These are phyloP conservation scores for Colletotrichum spinosum DNA, from an alignment of 2,329 filamentous ascomycete species.

Conservation along the genomic window DNA sequence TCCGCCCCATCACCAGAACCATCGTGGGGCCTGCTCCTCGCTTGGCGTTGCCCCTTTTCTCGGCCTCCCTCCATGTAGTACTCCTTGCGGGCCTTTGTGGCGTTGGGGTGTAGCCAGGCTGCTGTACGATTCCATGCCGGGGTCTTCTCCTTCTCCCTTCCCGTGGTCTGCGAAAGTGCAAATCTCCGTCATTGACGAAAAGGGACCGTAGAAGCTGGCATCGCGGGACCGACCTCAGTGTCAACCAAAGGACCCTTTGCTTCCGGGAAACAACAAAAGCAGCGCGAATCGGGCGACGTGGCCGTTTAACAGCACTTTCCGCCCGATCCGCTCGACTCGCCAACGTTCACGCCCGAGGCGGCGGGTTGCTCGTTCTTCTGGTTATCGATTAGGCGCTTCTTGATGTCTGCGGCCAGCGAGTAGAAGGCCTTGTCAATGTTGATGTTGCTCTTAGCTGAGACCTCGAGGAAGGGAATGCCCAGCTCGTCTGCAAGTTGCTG, in stretches of 20 bases:
- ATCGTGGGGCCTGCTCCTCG: constrained; percentile 1
- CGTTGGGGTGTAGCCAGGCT: constrained; percentile 8
- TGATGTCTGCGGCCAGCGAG: constrained; percentile 94
- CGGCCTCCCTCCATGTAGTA: constrained; percentile 14
- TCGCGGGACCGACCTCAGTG: constrained; percentile 25
- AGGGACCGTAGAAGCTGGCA: constrained; percentile 14
- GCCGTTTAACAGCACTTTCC: constrained; percentile 81
- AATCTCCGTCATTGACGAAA: background rate
- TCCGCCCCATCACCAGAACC: background rate
- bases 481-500: constrained; percentile 95
- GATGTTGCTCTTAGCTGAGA: constrained; percentile 99
- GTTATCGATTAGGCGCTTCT: constrained; percentile 96
- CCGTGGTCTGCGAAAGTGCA: background rate
- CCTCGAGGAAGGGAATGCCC: constrained; percentile 97
- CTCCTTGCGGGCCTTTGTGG: background rate
- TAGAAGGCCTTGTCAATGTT: constrained; percentile 99
- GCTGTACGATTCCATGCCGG: constrained; percentile 16
- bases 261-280: constrained; percentile 3
- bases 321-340: constrained; percentile 67
- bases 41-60: constrained; percentile 5
- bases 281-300: constrained; percentile 6
- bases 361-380: constrained; percentile 77
- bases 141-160: constrained; percentile 1
- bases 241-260: constrained; percentile 13
- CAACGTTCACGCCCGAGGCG: constrained; percentile 74